Evolutionary conservation across 2,329 filamentous ascomycete species (phyloP).

Genomic region (Monilinia vaccinii-corymbosi): DNA sequence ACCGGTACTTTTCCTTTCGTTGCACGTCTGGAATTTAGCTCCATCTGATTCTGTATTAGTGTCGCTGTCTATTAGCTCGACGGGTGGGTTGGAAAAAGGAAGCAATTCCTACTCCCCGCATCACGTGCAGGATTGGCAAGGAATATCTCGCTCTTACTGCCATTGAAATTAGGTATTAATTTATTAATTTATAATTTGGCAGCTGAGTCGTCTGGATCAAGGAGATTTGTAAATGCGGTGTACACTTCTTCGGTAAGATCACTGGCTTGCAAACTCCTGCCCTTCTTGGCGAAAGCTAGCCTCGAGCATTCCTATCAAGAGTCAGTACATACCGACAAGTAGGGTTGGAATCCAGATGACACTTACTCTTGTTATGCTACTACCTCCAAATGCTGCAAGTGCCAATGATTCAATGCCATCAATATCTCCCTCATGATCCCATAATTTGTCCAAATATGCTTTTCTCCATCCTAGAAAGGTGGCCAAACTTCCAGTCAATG

Average conservation of each 20-base stretch:
- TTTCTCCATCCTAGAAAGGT: conserved; percentile 84
- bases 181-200: conserved; percentile 20
- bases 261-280: conserved; percentile 81
- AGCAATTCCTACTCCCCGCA: not conserved
- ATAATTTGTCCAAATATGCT: conserved; percentile 76
- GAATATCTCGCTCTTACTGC: not conserved
- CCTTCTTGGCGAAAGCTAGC: conserved; percentile 75
- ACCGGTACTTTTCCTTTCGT: not conserved
- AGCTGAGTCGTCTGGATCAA: conserved; percentile 55
- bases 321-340: conserved; percentile 14
- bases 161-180: not conserved
- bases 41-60: conserved; percentile 6
- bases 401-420: conserved; percentile 55
- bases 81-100: not conserved
- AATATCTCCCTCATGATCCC: conserved; percentile 51
- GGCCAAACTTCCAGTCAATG: conserved; percentile 78
- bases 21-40: conserved; percentile 12
- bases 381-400: conserved; percentile 78
- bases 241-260: conserved; percentile 90
- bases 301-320: conserved; percentile 64
- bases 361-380: conserved; percentile 71
- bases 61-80: not conserved
- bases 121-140: not conserved
- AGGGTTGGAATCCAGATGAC: conserved; percentile 7
- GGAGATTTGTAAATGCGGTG: conserved; percentile 65